These are phyloP conservation scores for Botrytis tulipae DNA, from an alignment of 2,329 filamentous ascomycete species.

Conservation along the genomic window DNA sequence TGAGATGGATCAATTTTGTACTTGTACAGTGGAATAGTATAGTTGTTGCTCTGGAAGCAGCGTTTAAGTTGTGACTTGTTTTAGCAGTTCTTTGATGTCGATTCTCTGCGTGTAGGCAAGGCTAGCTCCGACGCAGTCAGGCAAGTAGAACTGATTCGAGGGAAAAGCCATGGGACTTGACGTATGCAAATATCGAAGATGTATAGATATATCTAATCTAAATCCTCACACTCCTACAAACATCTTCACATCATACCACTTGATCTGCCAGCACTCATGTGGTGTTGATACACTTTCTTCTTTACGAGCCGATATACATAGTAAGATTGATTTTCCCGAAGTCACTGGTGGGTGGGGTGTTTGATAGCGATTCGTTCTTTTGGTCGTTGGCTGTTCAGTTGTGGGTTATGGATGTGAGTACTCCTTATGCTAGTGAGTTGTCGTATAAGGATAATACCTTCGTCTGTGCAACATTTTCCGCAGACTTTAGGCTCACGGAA, in stretches of 20 bases:
- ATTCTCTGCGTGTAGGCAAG: not conserved
- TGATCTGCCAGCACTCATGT: not conserved
- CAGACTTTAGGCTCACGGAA: not conserved
- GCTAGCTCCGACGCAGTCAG: not conserved
- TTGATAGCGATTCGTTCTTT: not conserved
- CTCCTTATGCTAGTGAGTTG: not conserved
- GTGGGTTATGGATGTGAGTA: not conserved
- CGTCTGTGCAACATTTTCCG: not conserved
- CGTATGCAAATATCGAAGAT: not conserved
- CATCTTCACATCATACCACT: not conserved
- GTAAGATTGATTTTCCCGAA: not conserved
- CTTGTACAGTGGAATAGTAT: not conserved
- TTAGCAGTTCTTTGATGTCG: not conserved
- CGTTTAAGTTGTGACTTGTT: not conserved
- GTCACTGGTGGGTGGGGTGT: not conserved
- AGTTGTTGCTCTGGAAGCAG: not conserved
- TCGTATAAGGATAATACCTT: not conserved
- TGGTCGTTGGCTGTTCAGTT: not conserved
- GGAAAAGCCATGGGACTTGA: not conserved
- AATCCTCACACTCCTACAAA: not conserved
- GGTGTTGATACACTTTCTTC: not conserved
- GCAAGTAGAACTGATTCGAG: too few species aligned
- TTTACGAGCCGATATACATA: not conserved
- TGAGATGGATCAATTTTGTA: not conserved
- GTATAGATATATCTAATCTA: accelerated